Conservation (phyloP, 441 rosid genomes). For the Pelargonium myrrhifolium region DNA sequence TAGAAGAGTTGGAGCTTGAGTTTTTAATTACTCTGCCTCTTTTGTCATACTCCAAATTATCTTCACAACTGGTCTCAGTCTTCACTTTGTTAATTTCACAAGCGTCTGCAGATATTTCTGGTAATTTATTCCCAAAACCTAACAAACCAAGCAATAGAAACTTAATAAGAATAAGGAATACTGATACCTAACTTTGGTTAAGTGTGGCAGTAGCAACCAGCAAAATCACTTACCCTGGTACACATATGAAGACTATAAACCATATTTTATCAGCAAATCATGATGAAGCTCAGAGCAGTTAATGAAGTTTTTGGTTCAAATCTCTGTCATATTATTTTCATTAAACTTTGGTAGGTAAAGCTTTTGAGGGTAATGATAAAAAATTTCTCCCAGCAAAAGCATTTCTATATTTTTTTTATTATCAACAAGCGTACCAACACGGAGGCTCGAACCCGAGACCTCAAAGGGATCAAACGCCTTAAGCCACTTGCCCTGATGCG, state of each 20-base stretch:
- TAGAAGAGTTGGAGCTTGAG: background rate
- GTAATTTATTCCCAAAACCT: slow-evolving; percentile 29
- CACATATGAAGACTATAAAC: background rate
- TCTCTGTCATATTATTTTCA: too few relatives aligned
- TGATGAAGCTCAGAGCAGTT: background rate
- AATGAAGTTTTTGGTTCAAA: too few relatives aligned
- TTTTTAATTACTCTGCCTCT: slow-evolving; percentile 17
- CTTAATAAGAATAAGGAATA: background rate
- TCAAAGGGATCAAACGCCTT: too few relatives aligned
- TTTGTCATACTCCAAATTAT: slow-evolving; percentile 29
- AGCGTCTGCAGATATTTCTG: slow-evolving; percentile 12
- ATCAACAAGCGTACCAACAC: too few relatives aligned
- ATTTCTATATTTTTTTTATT: too few relatives aligned
- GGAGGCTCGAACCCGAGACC: too few relatives aligned
- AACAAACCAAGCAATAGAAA: slow-evolving; percentile 12
- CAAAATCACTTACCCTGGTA: background rate
- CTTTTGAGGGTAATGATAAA: too few relatives aligned
- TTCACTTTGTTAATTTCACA: background rate
- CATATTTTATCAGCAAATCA: background rate
- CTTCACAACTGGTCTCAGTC: background rate
- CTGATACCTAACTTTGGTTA: background rate
- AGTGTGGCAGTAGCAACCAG: background rate
- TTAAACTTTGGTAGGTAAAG: too few relatives aligned
- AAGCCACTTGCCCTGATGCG: too few relatives aligned
- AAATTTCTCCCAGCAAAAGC: too few relatives aligned